phyloP scores from a whole-genome alignment of 257 asterid species.

The Haberlea rhodopensis region DNA sequence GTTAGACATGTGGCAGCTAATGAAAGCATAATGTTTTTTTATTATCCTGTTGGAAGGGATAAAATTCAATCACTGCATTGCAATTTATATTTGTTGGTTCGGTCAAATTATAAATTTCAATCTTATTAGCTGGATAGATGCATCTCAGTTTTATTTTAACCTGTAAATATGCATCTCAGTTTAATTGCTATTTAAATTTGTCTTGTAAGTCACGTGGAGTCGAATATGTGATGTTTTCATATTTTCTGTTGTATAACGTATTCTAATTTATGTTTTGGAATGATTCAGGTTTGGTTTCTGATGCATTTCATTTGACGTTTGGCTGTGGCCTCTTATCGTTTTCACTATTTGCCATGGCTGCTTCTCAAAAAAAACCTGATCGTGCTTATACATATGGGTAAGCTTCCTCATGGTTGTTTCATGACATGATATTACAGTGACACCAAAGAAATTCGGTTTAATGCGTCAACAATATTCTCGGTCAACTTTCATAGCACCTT shows the following conservation, averaged over 20 bases:
- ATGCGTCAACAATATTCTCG: neutral
- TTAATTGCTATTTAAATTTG: neutral
- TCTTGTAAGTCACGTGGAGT: neutral
- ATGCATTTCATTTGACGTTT: neutral
- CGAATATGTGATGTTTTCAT: neutral
- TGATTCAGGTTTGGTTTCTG: neutral
- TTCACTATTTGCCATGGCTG: neutral
- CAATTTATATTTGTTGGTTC: neutral
- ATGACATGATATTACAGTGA: neutral
- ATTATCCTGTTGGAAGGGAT: neutral
- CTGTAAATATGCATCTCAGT: neutral
- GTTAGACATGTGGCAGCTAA: neutral
- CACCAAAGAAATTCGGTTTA: neutral
- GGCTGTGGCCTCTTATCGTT: neutral
- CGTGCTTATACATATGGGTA: conserved; percentile 4
- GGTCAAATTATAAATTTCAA: neutral
- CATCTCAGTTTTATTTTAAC: no score
- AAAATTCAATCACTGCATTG: neutral
- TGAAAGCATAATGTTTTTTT: neutral
- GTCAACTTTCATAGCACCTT: neutral
- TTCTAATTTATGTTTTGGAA: neutral
- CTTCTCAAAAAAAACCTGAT: neutral
- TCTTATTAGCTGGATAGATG: conserved; percentile 2
- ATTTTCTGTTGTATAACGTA: neutral
- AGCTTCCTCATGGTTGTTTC: conserved; percentile 2